Percentiles rank a stretch among this genome's conserved stretches.
These are phyloP conservation scores for Scleroderma citrinum DNA, from an alignment of 768 basidiomycete genomes.

Conservation along the genomic window DNA sequence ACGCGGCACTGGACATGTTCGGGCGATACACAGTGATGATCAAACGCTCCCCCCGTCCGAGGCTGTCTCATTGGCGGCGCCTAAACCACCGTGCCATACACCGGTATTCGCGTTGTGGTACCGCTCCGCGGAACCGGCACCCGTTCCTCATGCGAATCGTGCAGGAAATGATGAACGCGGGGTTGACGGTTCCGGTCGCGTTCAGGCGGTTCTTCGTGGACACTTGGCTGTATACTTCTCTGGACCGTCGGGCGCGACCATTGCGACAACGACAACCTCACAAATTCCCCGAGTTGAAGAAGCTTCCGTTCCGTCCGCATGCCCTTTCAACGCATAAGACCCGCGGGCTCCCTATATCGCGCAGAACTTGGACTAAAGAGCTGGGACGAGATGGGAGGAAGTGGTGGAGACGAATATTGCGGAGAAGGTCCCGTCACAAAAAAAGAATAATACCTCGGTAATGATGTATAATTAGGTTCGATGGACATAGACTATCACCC, in stretches of 20 bases:
- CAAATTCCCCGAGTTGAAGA: slow-evolving; percentile 18
- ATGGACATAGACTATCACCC: slow-evolving; percentile 10
- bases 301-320: slow-evolving; percentile 18
- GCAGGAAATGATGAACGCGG: slow-evolving; percentile 34
- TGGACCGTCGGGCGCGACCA: slow-evolving; percentile 8
- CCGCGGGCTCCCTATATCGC: slow-evolving; percentile 30
- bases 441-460: slow-evolving; percentile 19
- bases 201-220: slow-evolving; percentile 37
- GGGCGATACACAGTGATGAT: slow-evolving; percentile 17
- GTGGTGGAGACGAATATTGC: slow-evolving; percentile 9
- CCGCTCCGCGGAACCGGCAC: slow-evolving; percentile 23
- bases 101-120: slow-evolving; percentile 24
- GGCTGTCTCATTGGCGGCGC: slow-evolving; percentile 25
- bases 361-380: slow-evolving; percentile 18
- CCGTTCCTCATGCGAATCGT: slow-evolving; percentile 33
- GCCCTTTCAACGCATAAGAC: slow-evolving; percentile 24
- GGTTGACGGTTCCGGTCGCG: slow-evolving; percentile 36
- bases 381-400: slow-evolving; percentile 14
- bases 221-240: slow-evolving; percentile 19
- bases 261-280: slow-evolving; percentile 20
- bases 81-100: slow-evolving; percentile 22
- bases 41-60: slow-evolving; percentile 11
- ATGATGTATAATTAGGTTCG: slow-evolving; percentile 19
- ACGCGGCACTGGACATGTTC: slow-evolving; percentile 48
- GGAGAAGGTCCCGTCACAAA: slow-evolving; percentile 9